Conservation (phyloP, 2,329 filamentous ascomycete genomes). For the Coniochaeta pulveracea region DNA sequence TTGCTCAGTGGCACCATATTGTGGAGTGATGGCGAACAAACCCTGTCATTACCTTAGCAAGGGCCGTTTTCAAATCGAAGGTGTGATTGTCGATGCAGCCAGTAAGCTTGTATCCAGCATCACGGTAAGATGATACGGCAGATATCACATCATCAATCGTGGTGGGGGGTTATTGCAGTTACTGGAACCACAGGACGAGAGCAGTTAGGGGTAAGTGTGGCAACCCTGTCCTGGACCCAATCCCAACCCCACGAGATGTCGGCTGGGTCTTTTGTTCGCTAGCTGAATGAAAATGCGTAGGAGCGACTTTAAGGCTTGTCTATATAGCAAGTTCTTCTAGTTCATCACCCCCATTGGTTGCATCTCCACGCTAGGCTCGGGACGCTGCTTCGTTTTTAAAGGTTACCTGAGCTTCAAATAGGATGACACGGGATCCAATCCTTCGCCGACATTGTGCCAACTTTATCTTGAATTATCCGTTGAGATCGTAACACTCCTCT, state of each 20-base stretch:
- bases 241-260: constrained; percentile 1
- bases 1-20: constrained; percentile 72
- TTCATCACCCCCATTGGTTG: background rate
- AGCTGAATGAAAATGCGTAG: background rate
- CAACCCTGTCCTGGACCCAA: background rate
- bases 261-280: background rate
- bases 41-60: constrained; percentile 40
- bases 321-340: background rate
- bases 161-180: constrained; percentile 2
- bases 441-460: background rate
- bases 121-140: constrained; percentile 78
- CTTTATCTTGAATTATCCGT: constrained; percentile 1
- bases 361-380: background rate
- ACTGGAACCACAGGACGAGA: background rate
- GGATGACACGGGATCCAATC: background rate
- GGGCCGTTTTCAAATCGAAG: constrained; percentile 61
- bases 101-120: constrained; percentile 57
- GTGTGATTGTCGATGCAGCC: constrained; percentile 79
- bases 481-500: no score
- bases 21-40: constrained; percentile 44
- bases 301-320: background rate
- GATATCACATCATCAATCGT: constrained; percentile 20
- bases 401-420: no score
- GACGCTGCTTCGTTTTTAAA: background rate
- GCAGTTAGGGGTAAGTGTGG: background rate